Evolutionary conservation across 148 eudicot species (phyloP), one percentile per base, ranked within the genome.

Genomic region (Spergularia bocconei): DNA sequence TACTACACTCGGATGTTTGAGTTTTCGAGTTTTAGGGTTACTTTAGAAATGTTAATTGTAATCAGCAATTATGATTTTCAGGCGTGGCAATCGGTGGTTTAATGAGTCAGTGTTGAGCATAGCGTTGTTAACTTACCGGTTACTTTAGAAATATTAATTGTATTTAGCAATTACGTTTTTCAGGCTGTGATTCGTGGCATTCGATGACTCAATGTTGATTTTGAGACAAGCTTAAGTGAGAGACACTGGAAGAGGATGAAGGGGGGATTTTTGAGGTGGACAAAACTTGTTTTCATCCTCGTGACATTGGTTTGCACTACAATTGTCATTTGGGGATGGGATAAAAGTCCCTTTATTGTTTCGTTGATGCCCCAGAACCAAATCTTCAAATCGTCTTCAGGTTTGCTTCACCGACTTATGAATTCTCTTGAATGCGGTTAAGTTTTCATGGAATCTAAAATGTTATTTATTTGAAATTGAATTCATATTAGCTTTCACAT

Each of bases 251-350:
- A 29, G 79, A 79, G 81, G 85, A 84, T 84, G 88, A 88, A 85
- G 79, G 83, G 77, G 70, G 78, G 75, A 68, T 74, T 68, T 75
- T 74, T 79, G 76, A 85, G 74, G 76, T 64, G 81, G 61, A 85
- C 83, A 71, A 81, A 83, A 69, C 69, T 86, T 79, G 83, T 82
- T 72, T 77, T 88, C 69, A 36, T 85, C 75, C 80, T 86, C 64
- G 61, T 85, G 15, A 70, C 83, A 53, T 76, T 86, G 48, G 69
- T 85, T 63, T 88, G 92, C 75, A 74, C 84, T 14, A 75, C 85
- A 23, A 47, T 90, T 81, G 67, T 90, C 69, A 54, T 82, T 38
- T 88, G 91, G 88, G 86, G 82, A 79, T 91, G 88, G 89, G 88
- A 85, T 38, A 88, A 81, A 73, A 76, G 86, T 69, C 82, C 89